Conservation (phyloP, 805 yeast species). For the Kregervanrija delftensis region DNA sequence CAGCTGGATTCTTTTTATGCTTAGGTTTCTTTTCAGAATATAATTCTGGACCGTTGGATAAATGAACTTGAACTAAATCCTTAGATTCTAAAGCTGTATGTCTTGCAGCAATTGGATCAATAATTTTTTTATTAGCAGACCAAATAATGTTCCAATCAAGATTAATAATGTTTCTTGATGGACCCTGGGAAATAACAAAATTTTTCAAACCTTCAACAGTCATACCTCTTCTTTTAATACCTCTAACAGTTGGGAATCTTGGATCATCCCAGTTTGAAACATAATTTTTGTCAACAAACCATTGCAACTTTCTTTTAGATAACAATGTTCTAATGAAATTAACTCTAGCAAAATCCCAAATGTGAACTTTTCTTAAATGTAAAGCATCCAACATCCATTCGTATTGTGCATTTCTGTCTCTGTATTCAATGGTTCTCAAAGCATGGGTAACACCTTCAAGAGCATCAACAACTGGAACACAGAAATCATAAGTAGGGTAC, state of each 20-base stretch:
- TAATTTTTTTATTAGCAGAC: constrained; percentile 95
- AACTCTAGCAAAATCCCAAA: constrained; percentile 98
- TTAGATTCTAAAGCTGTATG: constrained; percentile 68
- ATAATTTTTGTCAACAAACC: constrained; percentile 91
- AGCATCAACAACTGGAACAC: constrained; percentile 94
- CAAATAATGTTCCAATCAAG: constrained; percentile 96
- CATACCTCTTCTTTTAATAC: constrained; percentile 99
- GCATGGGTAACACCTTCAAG: constrained; percentile 98
- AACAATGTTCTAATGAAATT: constrained; percentile 93
- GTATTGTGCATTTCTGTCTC: constrained; percentile 98
- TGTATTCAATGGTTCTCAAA: constrained; percentile 94
- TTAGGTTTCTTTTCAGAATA: constrained; percentile 71
- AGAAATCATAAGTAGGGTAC: constrained; percentile 98
- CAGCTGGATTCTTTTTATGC: constrained; percentile 91
- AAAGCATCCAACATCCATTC: constrained; percentile 89
- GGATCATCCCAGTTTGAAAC: constrained; percentile 99
- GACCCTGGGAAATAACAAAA: constrained; percentile 94
- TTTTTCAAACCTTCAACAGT: constrained; percentile 94
- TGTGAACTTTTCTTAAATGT: constrained; percentile 81
- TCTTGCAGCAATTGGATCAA: constrained; percentile 96
- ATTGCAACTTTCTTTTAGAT: constrained; percentile 96
- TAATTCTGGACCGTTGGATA: constrained; percentile 66
- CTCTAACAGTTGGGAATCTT: constrained; percentile 98
- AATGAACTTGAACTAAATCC: constrained; percentile 62
- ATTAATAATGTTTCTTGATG: constrained; percentile 93